Base-by-base conservation (phyloP, 2,329 filamentous ascomycete species). In the Cladosporium colombiae region DNA sequence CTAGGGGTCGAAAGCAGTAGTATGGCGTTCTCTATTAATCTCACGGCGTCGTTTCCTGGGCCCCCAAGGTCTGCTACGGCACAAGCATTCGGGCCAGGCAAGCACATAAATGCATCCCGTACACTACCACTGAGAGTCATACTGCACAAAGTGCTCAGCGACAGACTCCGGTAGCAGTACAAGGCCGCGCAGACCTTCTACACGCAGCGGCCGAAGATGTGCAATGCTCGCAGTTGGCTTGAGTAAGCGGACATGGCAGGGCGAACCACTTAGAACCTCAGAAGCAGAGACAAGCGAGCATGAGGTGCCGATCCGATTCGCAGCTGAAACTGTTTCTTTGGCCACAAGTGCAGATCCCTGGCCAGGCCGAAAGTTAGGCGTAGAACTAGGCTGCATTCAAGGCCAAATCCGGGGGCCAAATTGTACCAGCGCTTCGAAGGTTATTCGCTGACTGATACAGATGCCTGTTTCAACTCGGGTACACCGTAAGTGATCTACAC, bases 401-500 rank as follows among this genome's bases (percentile, higher is more conserved):
- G 23, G 27, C 58, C 13, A 61, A 61, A 49, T 18, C 31, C 18
- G 55, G 55, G 31, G 31, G 21, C 18, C 55, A 23, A 21, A 57
- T 21, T 31, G 52, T 33, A 55, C 52, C 21, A 55, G 29, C 18
- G 6, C 52, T 13, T 5, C n/a, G 40, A 46, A 46, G 40, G n/a
- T 46, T 46, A 29, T 55, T 23, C 49, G 60, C 60, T 62, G 60
- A 53, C 18, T 62, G 53, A 25, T 33, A 29, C 31, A 13, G 29
- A 29, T 16, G 27, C 29, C 18, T n/a, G 23, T 29, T 53, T 18
- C 49, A 8, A 33, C 11, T 31, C 49, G 31, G 46, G 40, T 40
- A 37, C 49, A 53, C 46, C 21, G 60, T 44, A 53, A 53, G 49
- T 23, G 60, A 53, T 62, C 60, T 55, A 55, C 52, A 29, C 40